Conservation (phyloP, 148 eudicot genomes). For the Diospyros kaki region DNA sequence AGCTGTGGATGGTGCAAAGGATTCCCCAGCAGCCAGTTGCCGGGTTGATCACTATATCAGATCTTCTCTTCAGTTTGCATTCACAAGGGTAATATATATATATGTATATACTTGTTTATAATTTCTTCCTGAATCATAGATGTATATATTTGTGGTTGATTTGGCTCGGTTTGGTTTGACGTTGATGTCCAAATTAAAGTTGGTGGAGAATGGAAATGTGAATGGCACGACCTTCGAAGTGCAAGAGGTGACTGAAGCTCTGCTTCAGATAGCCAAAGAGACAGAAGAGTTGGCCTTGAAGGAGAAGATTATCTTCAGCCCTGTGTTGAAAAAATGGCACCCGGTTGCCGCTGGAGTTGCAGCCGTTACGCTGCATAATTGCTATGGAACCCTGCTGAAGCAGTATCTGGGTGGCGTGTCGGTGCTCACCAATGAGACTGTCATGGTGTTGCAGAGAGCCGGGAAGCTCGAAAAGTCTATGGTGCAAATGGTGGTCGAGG, state of each 20-base stretch:
- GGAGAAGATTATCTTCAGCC: conserved; percentile 69
- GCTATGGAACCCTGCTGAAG: conserved; percentile 65
- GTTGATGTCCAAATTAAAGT: conserved; percentile 25
- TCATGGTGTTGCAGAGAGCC: conserved; percentile 62
- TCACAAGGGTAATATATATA: conserved; percentile 45
- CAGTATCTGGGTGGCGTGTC: conserved; percentile 51
- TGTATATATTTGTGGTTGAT: background rate
- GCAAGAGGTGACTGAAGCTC: conserved; percentile 45
- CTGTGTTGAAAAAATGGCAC: conserved; percentile 72
- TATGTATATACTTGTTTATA: background rate
- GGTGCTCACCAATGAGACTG: conserved; percentile 40
- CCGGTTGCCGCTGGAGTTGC: conserved; percentile 81
- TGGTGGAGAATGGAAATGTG: conserved; percentile 42
- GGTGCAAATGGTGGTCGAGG: conserved; percentile 84
- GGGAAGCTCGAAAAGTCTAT: conserved; percentile 76
- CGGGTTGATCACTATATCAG: conserved; percentile 70
- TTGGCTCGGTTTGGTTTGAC: background rate
- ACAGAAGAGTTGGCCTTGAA: conserved; percentile 67
- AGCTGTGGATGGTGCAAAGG: conserved; percentile 19
- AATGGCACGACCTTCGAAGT: conserved; percentile 28
- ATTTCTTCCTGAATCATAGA: background rate
- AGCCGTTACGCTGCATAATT: conserved; percentile 65
- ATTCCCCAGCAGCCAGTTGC: conserved; percentile 36
- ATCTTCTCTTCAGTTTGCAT: conserved; percentile 64
- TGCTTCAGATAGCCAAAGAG: conserved; percentile 51